Conservation (phyloP, 495 filamentous ascomycete genomes). For the Cladorrhinum samala region DNA sequence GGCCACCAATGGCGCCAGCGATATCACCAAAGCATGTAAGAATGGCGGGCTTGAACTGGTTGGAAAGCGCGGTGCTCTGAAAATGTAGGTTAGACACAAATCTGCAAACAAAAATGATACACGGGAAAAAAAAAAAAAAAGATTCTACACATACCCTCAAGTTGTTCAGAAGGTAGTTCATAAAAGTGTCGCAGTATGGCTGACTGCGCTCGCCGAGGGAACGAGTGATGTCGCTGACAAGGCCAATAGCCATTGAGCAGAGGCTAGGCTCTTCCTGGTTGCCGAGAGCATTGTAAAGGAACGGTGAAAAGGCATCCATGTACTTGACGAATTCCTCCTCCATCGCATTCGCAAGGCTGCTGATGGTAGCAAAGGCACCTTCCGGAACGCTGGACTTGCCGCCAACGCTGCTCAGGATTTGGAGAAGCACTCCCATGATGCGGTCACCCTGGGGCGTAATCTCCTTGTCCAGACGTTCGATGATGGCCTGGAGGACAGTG, state of each 20-base stretch:
- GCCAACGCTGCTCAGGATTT: slow-evolving; percentile 69
- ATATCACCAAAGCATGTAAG: slow-evolving; percentile 98
- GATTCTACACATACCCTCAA: slow-evolving; percentile 58
- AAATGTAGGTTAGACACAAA: slow-evolving; percentile 27
- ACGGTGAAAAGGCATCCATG: slow-evolving; percentile 89
- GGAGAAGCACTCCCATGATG: slow-evolving; percentile 83
- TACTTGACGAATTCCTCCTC: slow-evolving; percentile 92
- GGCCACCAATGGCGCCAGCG: slow-evolving; percentile 85
- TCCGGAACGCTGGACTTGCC: slow-evolving; percentile 92
- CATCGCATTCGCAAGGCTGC: slow-evolving; percentile 76
- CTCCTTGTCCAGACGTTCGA: slow-evolving; percentile 86
- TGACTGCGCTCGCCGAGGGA: slow-evolving; percentile 83
- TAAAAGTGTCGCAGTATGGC: slow-evolving; percentile 92
- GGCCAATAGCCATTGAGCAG: slow-evolving; percentile 94
- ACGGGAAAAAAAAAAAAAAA: background rate
- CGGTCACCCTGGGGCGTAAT: slow-evolving; percentile 85
- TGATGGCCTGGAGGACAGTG: slow-evolving; percentile 83
- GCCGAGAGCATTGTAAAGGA: slow-evolving; percentile 83
- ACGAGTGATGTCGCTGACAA: slow-evolving; percentile 92
- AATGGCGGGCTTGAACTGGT: slow-evolving; percentile 97
- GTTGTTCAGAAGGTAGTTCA: slow-evolving; percentile 92
- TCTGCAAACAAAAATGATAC: background rate
- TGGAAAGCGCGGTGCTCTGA: slow-evolving; percentile 66
- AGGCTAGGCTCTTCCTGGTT: slow-evolving; percentile 93
- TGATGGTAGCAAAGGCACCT: slow-evolving; percentile 82